Evolutionary conservation across 441 rosid genomes (phyloP).

Genomic region (Raphanus hybrid): DNA sequence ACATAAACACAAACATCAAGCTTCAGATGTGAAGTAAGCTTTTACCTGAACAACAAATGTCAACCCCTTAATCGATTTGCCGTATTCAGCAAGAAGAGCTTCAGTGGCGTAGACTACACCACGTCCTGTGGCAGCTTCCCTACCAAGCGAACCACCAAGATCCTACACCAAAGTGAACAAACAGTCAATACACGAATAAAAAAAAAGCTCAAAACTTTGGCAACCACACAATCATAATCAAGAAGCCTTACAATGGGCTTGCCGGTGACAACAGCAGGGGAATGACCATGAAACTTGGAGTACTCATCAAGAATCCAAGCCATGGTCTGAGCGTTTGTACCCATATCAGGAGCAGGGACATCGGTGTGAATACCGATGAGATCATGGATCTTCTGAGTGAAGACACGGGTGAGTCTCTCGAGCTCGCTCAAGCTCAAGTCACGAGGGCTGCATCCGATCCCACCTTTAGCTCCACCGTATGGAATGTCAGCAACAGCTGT

Average conservation of each 20-base stretch:
- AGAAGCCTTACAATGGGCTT: slow-evolving; percentile 72
- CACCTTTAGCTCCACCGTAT: slow-evolving; percentile 99
- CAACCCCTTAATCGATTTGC: slow-evolving; percentile 76
- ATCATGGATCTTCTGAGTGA: slow-evolving; percentile 98
- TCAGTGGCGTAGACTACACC: slow-evolving; percentile 91
- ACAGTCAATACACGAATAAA: background rate
- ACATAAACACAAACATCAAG: background rate
- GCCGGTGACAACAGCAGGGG: slow-evolving; percentile 96
- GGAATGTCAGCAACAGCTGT: slow-evolving; percentile 98
- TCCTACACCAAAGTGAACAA: slow-evolving; percentile 53
- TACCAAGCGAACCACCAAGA: slow-evolving; percentile 98
- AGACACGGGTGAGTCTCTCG: slow-evolving; percentile 95
- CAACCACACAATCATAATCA: background rate
- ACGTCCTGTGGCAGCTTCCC: slow-evolving; percentile 98
- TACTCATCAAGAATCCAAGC: slow-evolving; percentile 99
- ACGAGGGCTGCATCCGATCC: slow-evolving; percentile 87
- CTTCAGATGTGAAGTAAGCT: background rate
- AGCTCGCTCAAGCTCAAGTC: slow-evolving; percentile 75
- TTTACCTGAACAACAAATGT: slow-evolving; percentile 87
- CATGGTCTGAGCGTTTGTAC: slow-evolving; percentile 98
- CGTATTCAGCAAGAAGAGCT: slow-evolving; percentile 90
- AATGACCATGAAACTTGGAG: slow-evolving; percentile 97
- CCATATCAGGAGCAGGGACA: slow-evolving; percentile 99
- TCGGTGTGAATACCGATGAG: slow-evolving; percentile 90
- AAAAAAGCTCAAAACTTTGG: slow-evolving; percentile 11